phyloP scores from a whole-genome alignment of 306 rosid species.

The Prosopis cineraria region DNA sequence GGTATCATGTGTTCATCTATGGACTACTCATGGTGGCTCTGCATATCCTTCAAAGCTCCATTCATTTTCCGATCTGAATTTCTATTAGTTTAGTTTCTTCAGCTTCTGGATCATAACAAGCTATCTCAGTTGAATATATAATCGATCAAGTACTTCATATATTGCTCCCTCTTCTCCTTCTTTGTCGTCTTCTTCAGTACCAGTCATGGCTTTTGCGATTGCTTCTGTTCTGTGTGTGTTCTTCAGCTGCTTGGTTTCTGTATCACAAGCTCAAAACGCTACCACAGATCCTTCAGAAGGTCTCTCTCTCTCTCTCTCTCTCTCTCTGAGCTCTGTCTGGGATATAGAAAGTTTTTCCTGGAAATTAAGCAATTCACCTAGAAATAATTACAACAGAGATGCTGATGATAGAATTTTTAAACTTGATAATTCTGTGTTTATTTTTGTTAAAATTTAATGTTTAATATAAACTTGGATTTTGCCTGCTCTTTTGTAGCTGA shows the following conservation, averaged over 20 bases:
- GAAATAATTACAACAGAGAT: background rate
- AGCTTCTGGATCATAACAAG: background rate
- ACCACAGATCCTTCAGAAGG: constrained; percentile 71
- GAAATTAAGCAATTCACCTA: background rate
- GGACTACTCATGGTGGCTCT: background rate
- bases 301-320: background rate
- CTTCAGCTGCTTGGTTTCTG: constrained; percentile 24
- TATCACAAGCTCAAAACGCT: constrained; percentile 47
- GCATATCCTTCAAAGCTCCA: background rate
- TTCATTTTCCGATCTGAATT: background rate
- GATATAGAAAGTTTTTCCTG: background rate
- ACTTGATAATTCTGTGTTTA: background rate
- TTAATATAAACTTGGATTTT: background rate
- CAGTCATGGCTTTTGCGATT: constrained; percentile 11
- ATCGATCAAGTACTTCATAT: background rate
- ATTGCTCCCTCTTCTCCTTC: background rate
- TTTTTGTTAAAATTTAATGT: background rate
- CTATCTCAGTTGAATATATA: background rate
- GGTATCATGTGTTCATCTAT: background rate
- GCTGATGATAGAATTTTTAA: background rate
- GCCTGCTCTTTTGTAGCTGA: background rate
- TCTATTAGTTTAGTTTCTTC: background rate
- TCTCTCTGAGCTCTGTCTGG: background rate
- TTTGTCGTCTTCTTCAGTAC: background rate
- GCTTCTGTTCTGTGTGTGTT: constrained; percentile 29